Base-by-base conservation (phyloP, 2,329 filamentous ascomycete genomes). In the Alternaria hordeiaustralica region DNA sequence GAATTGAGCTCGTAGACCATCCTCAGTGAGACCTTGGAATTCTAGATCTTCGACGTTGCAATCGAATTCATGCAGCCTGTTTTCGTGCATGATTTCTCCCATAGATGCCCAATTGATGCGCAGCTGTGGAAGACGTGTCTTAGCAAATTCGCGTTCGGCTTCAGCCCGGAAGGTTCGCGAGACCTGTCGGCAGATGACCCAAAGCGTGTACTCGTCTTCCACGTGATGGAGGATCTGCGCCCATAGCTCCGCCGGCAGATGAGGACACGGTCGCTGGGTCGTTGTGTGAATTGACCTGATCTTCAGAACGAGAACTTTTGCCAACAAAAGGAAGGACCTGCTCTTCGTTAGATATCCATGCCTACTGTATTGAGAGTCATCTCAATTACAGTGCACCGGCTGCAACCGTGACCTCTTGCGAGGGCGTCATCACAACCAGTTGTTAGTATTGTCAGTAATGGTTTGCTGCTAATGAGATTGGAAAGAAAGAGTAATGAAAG, bases 121-220 rank as follows among this genome's bases (percentile, higher is more conserved):
- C 15, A 62, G 21, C 11, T 26, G 5, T 43, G 47, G 41, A 11
- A 62, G 47, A 5, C 47, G 41, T 18, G 23, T 54, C n/a, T 43
- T 18, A 13, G 21, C 47, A 21, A 61, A 57, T 12, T 58, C 54
- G 36, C 41, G 41, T 15, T 64, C 61, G 12, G 53, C 58, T 49
- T 64, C 58, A 4, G 41, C 20, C n/a, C 53, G 28, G 6, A 61
- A 23, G 26, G 41, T 20, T 15, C 21, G 41, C 8, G 33, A 55
- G 5, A 58, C 54, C 36, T 58, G 62, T 8, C 55, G 58, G n/a
- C 58, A 60, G n/a, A 30, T 23, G 6, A 58, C 45, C 58, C 58
- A 64, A 21, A 64, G 54, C 5, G 46, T 64, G 55, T 46, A 58
- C 7, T 58, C 45, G 30, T 61, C 55, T 33, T 61, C 58, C 11